Evolutionary conservation across 192 early-diverging fungal species (phyloP).

Genomic region (Coemansia sp.): DNA sequence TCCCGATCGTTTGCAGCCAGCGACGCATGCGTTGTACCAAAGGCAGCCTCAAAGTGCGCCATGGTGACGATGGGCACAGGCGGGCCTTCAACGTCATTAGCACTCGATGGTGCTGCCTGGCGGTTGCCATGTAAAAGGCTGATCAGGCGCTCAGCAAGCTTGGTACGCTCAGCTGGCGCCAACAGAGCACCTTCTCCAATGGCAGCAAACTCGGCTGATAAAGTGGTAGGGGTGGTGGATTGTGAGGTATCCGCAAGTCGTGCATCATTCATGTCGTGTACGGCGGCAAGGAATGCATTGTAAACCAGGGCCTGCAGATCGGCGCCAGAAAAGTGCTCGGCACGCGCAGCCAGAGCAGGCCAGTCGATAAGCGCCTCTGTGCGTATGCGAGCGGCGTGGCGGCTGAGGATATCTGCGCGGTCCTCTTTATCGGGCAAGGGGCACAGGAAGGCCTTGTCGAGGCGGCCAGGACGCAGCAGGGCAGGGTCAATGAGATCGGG

Average conservation of each 20-base stretch:
- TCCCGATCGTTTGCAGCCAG: slow-evolving; percentile 22
- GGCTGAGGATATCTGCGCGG: slow-evolving; percentile 76
- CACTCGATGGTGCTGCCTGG: neutral
- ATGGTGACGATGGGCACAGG: slow-evolving; percentile 21
- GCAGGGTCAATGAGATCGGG: slow-evolving; percentile 87
- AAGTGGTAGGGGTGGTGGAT: slow-evolving; percentile 1
- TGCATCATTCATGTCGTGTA: slow-evolving; percentile 68
- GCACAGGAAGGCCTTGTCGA: slow-evolving; percentile 85
- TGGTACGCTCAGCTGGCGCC: slow-evolving; percentile 18
- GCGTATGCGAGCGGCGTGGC: slow-evolving; percentile 71
- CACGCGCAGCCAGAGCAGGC: slow-evolving; percentile 58
- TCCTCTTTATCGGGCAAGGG: slow-evolving; percentile 77
- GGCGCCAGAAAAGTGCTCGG: slow-evolving; percentile 84
- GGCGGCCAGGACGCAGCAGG: slow-evolving; percentile 74
- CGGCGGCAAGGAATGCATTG: slow-evolving; percentile 86
- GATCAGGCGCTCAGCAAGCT: slow-evolving; percentile 20
- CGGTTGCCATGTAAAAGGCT: neutral
- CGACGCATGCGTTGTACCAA: slow-evolving; percentile 29
- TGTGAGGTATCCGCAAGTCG: neutral
- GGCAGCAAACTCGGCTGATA: slow-evolving; percentile 14
- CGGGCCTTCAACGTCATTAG: neutral
- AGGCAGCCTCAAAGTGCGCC: slow-evolving; percentile 30
- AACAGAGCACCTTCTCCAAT: neutral
- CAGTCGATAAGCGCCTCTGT: slow-evolving; percentile 68
- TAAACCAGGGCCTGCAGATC: slow-evolving; percentile 95